Evolutionary conservation across 176 grass and related monocot genomes (phyloP).

Genomic region (Eremochloa ophiuroides): DNA sequence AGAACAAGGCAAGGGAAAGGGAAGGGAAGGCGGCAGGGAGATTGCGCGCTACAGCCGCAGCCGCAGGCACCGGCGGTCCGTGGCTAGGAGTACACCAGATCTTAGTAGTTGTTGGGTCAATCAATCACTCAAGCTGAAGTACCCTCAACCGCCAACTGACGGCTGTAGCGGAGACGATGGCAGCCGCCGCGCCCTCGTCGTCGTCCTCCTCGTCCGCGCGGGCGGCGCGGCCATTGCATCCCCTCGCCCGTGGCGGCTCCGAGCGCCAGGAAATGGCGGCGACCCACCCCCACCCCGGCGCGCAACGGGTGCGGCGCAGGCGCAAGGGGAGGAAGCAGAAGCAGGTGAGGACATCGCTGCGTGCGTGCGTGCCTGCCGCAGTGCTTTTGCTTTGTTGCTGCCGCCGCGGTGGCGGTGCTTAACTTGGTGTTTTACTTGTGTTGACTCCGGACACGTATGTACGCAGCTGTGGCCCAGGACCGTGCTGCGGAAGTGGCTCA

Average conservation of each 20-base stretch:
- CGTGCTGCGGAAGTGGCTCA: constrained; percentile 91
- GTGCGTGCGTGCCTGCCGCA: neutral
- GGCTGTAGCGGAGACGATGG: neutral
- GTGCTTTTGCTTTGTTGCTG: neutral
- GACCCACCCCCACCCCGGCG: neutral
- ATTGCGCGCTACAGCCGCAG: neutral
- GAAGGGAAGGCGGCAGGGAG: neutral
- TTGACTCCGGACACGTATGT: constrained; percentile 19
- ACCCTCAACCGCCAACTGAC: neutral
- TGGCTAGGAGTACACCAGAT: too few relatives aligned
- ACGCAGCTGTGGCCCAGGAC: constrained; percentile 88
- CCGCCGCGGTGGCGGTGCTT: neutral
- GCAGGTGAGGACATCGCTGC: constrained; percentile 32
- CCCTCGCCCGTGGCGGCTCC: constrained; percentile 4
- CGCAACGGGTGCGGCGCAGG: constrained; percentile 20
- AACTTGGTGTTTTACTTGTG: constrained; percentile 9
- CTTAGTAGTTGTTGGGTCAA: too few relatives aligned
- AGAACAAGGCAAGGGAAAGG: neutral
- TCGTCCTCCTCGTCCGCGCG: constrained; percentile 19
- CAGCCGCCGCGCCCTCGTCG: neutral
- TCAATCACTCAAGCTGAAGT: too few relatives aligned
- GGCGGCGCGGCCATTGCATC: constrained; percentile 32
- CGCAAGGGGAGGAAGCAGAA: constrained; percentile 55
- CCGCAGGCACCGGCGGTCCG: neutral
- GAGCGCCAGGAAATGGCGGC: neutral